Evolutionary conservation across 169 alveolate genomes (phyloP).

Genomic region (Plasmodium relictum): DNA sequence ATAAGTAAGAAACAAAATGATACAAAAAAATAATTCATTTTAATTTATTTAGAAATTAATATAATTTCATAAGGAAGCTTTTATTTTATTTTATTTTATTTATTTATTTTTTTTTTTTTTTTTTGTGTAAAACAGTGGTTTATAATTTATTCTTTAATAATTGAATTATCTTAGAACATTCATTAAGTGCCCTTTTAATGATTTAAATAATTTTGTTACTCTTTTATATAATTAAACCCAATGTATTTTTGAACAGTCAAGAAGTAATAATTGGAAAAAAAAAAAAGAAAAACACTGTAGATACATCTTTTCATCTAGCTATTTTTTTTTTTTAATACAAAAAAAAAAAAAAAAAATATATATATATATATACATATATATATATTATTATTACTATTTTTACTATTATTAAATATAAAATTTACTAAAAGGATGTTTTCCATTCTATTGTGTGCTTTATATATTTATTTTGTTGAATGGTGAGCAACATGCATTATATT

Average conservation of each 20-base stretch:
- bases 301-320: constrained; percentile 51
- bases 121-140: too few species aligned
- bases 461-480: background rate
- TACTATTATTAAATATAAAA: too few species aligned
- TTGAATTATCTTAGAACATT: too few species aligned
- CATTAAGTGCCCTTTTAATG: background rate
- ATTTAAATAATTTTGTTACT: background rate
- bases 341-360: constrained; percentile 20
- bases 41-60: background rate
- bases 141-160: too few species aligned
- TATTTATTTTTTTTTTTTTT: too few species aligned
- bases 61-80: too few species aligned
- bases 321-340: constrained; percentile 17
- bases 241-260: constrained; percentile 6
- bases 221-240: background rate
- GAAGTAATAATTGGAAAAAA: constrained; percentile 13
- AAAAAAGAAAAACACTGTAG: constrained; percentile 36
- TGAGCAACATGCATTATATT: constrained; percentile 7
- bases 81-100: background rate
- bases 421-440: too few species aligned
- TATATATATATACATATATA: constrained; percentile 2
- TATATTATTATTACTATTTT: too few species aligned
- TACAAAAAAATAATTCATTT: constrained; percentile 52
- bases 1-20: constrained; percentile 45
- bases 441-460: background rate